A percentile compares a stretch with the other conserved stretches of the same genome.
These are phyloP conservation scores for Monosporascus sp. DNA, from an alignment of 2,329 filamentous ascomycete genomes.

Conservation along the genomic window DNA sequence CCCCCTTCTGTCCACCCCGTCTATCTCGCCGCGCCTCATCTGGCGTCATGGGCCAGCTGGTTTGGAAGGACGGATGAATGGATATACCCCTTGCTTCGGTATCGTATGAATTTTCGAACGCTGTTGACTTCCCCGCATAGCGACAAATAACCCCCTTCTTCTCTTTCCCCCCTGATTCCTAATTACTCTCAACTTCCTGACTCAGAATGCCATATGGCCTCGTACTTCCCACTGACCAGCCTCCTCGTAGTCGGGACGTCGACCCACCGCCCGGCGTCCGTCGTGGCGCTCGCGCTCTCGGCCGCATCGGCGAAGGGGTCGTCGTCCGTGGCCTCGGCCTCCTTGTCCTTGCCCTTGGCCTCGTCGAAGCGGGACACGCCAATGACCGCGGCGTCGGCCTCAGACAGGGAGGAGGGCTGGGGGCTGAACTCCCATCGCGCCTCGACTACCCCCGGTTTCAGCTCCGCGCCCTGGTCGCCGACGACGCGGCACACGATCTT, in stretches of 20 bases:
- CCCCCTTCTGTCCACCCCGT: too few species aligned
- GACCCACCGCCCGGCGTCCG: conserved; percentile 48
- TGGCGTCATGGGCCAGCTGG: neutral
- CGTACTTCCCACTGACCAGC: conserved; percentile 71
- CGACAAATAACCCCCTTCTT: neutral
- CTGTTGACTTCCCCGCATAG: too few species aligned
- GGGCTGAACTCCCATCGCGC: conserved; percentile 66
- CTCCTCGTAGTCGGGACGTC: conserved; percentile 62
- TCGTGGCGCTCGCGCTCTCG: conserved; percentile 23
- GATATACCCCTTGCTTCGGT: too few species aligned
- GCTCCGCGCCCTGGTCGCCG: conserved; percentile 63
- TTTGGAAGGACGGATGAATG: neutral
- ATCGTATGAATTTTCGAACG: too few species aligned
- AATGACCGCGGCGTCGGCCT: conserved; percentile 36
- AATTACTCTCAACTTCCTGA: neutral
- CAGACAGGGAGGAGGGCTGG: conserved; percentile 15
- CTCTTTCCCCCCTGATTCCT: conserved; percentile 1
- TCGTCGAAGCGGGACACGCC: conserved; percentile 54
- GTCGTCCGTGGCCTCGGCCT: conserved; percentile 25
- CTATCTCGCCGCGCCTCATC: too few species aligned
- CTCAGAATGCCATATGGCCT: conserved; percentile 37
- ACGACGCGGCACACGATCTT: conserved; percentile 80
- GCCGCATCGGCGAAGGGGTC: conserved; percentile 68
- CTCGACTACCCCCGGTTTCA: conserved; percentile 72
- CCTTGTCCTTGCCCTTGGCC: conserved; percentile 40